Conservation (phyloP, 2,329 filamentous ascomycete species). For the Cladosporium velox region DNA sequence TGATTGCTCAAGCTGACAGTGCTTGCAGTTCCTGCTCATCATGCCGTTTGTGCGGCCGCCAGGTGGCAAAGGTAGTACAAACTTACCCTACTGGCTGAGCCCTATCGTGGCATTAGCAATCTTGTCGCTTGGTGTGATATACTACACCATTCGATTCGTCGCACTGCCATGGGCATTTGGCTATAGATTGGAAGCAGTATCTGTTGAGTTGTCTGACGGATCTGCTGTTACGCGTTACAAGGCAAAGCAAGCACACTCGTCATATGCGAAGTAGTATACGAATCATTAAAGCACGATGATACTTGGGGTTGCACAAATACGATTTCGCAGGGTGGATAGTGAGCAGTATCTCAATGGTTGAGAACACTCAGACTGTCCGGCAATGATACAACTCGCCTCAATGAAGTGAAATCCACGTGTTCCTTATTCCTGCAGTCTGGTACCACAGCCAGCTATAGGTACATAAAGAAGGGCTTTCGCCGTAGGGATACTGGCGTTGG, state of each 20-base stretch:
- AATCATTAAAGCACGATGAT: not conserved
- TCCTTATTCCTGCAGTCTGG: too few relatives aligned
- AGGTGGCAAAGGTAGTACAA: slow-evolving; percentile 44
- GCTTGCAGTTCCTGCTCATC: slow-evolving; percentile 41
- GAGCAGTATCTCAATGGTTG: too few relatives aligned
- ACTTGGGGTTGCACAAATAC: not conserved
- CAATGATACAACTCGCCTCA: too few relatives aligned
- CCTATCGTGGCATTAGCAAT: slow-evolving; percentile 47
- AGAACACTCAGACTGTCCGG: too few relatives aligned
- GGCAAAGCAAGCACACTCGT: not conserved
- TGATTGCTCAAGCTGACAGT: not conserved
- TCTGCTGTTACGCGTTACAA: not conserved
- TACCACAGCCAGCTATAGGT: too few relatives aligned
- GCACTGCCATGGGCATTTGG: not conserved
- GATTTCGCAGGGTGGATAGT: too few relatives aligned
- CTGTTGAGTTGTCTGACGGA: not conserved
- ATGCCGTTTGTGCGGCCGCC: slow-evolving; percentile 47
- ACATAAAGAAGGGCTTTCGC: too few relatives aligned
- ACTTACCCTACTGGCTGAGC: slow-evolving; percentile 49
- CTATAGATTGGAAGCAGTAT: slow-evolving; percentile 37
- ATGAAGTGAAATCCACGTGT: too few relatives aligned
- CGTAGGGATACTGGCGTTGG: too few relatives aligned
- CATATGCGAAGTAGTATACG: not conserved
- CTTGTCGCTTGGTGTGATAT: not conserved
- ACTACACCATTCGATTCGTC: not conserved